These are phyloP conservation scores for Yarrowia sp. DNA, from an alignment of 805 yeast species.

Conservation along the genomic window DNA sequence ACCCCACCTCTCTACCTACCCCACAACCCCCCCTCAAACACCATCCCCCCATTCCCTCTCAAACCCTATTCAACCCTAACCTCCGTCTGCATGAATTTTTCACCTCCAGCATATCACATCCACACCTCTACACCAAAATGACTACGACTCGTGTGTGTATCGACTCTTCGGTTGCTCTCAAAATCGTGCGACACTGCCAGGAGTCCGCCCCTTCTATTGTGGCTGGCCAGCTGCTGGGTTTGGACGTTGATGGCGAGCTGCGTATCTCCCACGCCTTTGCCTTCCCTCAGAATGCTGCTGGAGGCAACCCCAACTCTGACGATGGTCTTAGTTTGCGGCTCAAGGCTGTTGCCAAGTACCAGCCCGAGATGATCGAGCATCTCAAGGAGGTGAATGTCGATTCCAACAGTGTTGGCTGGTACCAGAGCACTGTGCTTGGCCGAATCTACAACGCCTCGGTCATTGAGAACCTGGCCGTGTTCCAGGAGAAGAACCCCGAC, in stretches of 20 bases:
- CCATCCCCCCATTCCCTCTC: not conserved
- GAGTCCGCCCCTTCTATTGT: constrained; percentile 60
- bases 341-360: constrained; percentile 63
- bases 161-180: constrained; percentile 44
- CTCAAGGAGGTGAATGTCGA: constrained; percentile 64
- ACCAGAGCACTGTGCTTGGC: constrained; percentile 67
- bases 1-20: not conserved
- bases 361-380: constrained; percentile 61
- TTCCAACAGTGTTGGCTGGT: constrained; percentile 76
- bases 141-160: constrained; percentile 31
- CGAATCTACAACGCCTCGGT: constrained; percentile 60
- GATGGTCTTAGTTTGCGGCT: constrained; percentile 61
- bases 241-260: constrained; percentile 55
- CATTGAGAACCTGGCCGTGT: constrained; percentile 65
- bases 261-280: constrained; percentile 61
- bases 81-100: constrained; percentile 19
- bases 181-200: constrained; percentile 65
- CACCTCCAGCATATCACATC: constrained; percentile 4
- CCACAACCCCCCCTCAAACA: not conserved
- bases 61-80: constrained; percentile 11
- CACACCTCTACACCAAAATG: not conserved
- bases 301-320: constrained; percentile 46
- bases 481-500: constrained; percentile 56
- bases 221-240: constrained; percentile 74
- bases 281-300: constrained; percentile 49